Percentiles rank a stretch among this genome's conserved stretches.
phyloP scores from a whole-genome alignment of 2,329 filamentous ascomycete species.

The Eurotiales sp. region DNA sequence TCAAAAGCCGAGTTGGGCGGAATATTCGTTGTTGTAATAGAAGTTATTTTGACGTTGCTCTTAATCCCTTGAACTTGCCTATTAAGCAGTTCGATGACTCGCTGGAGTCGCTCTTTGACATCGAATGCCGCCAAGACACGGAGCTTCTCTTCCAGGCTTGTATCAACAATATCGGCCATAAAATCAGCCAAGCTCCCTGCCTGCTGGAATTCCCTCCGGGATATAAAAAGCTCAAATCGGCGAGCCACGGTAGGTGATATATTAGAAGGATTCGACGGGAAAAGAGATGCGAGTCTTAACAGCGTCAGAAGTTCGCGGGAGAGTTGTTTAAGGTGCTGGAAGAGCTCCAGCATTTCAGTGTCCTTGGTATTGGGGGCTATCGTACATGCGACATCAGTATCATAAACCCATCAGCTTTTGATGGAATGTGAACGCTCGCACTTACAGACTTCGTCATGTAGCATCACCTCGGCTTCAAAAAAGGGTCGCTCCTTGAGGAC shows the following conservation, averaged over 20 bases:
- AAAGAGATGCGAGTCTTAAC: slow-evolving; percentile 77
- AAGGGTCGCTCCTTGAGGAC: slow-evolving; percentile 75
- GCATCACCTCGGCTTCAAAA: slow-evolving; percentile 75
- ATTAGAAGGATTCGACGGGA: slow-evolving; percentile 65
- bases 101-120: slow-evolving; percentile 71
- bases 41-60: slow-evolving; percentile 79
- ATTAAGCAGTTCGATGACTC: slow-evolving; percentile 78
- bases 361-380: slow-evolving; percentile 50
- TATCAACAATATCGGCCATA: slow-evolving; percentile 89
- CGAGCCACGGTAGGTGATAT: slow-evolving; percentile 82
- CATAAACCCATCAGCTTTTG: too few relatives aligned
- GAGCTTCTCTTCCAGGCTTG: slow-evolving; percentile 85
- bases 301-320: slow-evolving; percentile 84
- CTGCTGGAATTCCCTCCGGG: slow-evolving; percentile 74
- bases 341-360: slow-evolving; percentile 64
- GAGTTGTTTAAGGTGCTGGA: slow-evolving; percentile 75
- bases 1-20: slow-evolving; percentile 59
- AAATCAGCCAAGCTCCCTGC: slow-evolving; percentile 89
- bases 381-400: slow-evolving; percentile 3
- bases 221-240: slow-evolving; percentile 81
- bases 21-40: slow-evolving; percentile 64
- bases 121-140: slow-evolving; percentile 78
- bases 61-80: slow-evolving; percentile 81
- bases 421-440: background rate
- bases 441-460: slow-evolving; percentile 67